A percentile compares a stretch with the other conserved stretches of the same genome.
phyloP scores from a whole-genome alignment of 2,329 filamentous ascomycete genomes.

The Xylaria sp. region DNA sequence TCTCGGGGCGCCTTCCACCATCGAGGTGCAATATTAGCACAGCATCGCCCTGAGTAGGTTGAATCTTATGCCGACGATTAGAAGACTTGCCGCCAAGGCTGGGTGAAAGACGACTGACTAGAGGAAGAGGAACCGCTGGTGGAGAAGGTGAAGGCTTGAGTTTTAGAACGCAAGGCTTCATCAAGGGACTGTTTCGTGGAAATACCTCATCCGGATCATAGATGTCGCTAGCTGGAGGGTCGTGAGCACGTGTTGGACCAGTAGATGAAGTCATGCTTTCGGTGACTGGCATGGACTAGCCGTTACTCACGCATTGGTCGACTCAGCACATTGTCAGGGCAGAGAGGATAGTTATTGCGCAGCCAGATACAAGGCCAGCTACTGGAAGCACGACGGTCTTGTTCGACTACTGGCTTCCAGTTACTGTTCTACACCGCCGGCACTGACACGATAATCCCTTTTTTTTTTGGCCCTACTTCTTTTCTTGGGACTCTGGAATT shows the following conservation, averaged over 20 bases:
- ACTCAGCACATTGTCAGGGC: slow-evolving; percentile 39
- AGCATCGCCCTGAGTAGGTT: slow-evolving; percentile 65
- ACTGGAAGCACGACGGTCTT: slow-evolving; percentile 12
- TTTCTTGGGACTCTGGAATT: background rate
- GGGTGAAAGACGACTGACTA: slow-evolving; percentile 51
- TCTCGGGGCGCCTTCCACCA: slow-evolving; percentile 67
- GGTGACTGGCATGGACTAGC: slow-evolving; percentile 37
- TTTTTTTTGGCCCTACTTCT: background rate
- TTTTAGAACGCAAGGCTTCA: slow-evolving; percentile 50
- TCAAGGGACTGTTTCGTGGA: slow-evolving; percentile 48
- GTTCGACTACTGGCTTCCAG: slow-evolving; percentile 5
- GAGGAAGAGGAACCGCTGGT: slow-evolving; percentile 50
- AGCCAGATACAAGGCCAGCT: slow-evolving; percentile 11
- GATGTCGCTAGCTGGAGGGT: slow-evolving; percentile 43
- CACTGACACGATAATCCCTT: background rate
- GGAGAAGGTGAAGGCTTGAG: slow-evolving; percentile 59
- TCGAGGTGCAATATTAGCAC: slow-evolving; percentile 71
- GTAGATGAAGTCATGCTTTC: slow-evolving; percentile 44
- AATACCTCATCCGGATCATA: slow-evolving; percentile 57
- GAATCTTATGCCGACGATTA: slow-evolving; percentile 61
- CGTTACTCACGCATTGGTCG: slow-evolving; percentile 43
- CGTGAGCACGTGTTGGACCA: slow-evolving; percentile 40
- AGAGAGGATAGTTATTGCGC: slow-evolving; percentile 23
- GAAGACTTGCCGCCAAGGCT: slow-evolving; percentile 51
- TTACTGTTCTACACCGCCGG: slow-evolving; percentile 4